Base-by-base conservation (phyloP, 139 green algal species). In the Spirogloea muscicola region DNA sequence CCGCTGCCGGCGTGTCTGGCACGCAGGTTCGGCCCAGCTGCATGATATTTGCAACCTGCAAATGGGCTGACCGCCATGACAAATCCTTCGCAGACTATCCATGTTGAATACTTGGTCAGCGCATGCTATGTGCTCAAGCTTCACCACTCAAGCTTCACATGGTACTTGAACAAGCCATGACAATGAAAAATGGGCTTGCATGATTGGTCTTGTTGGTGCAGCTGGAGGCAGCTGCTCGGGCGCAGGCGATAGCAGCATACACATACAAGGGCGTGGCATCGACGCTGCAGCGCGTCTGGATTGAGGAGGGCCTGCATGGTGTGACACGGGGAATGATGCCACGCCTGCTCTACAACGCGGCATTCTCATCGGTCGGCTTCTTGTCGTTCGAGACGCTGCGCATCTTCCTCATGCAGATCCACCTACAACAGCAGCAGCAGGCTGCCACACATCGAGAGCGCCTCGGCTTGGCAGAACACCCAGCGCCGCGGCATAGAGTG, bases 331-430 rank as follows among this genome's bases (percentile, higher is more conserved):
- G 73, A 3, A 68, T 78, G 65, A 42, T 21, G 7, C 73, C 73
- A 37, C 48, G 73, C 6, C 6, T 81, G 4, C 3, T 81, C 42
- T 75, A 81, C 62, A 78, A 64, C 7, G 66, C 65, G 5, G 49
- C 25, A 37, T 81, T 81, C 51, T 46, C 43, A 25, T 63, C 73
- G 25, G 33, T 81, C 39, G 73, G 73, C 3, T 81, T 81, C 33
- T 70, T 74, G 3, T 58, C 73, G 31, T 81, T 79, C 46, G 73
- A 81, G 49, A 81, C 62, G 9, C 33, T 9, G 25, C 62, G 62
- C 29, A 27, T 61, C 40, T 72, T 72, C 9, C 49, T 72, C n/a
- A n/a, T n/a, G n/a, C n/a, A n/a, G n/a, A n/a, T n/a, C n/a, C n/a
- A n/a, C n/a, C n/a, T n/a, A n/a, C n/a, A n/a, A n/a, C n/a, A n/a